phyloP scores from a whole-genome alignment of 108 stramenopile genomes.

The Cyclotella cryptica region DNA sequence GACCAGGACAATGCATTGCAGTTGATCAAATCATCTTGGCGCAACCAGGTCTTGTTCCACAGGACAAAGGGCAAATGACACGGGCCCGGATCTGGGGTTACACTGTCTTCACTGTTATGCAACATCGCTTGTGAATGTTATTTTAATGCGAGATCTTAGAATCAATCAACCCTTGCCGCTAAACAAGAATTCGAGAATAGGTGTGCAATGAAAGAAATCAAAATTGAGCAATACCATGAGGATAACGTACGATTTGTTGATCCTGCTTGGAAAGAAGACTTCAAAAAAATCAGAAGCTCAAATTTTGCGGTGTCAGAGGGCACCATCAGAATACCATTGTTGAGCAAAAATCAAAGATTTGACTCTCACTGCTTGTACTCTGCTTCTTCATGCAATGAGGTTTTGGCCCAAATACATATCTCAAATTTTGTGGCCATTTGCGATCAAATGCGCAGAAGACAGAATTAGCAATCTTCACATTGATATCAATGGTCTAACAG shows the following conservation, averaged over 20 bases:
- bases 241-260: constrained; percentile 25
- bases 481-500: constrained; percentile 1
- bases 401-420: constrained; percentile 22
- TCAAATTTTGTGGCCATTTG: constrained; percentile 37
- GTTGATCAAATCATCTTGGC: constrained; percentile 42
- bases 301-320: constrained; percentile 34
- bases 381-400: constrained; percentile 24
- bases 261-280: constrained; percentile 14
- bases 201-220: neutral
- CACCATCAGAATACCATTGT: constrained; percentile 44
- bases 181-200: constrained; percentile 26
- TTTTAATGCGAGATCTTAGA: constrained; percentile 33
- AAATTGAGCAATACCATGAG: constrained; percentile 26
- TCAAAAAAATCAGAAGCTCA: constrained; percentile 11
- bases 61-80: constrained; percentile 51
- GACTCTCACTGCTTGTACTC: constrained; percentile 12
- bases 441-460: constrained; percentile 15
- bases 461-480: constrained; percentile 13
- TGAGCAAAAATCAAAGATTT: constrained; percentile 33
- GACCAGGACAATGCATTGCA: constrained; percentile 16
- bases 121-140: constrained; percentile 18
- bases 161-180: constrained; percentile 24
- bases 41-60: constrained; percentile 62
- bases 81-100: constrained; percentile 48
- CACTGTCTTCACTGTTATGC: constrained; percentile 60